A percentile compares a stretch with the other conserved stretches of the same genome.
Evolutionary conservation across 2,329 filamentous ascomycete genomes (phyloP).

Genomic region (Lachnellula hyalina): DNA sequence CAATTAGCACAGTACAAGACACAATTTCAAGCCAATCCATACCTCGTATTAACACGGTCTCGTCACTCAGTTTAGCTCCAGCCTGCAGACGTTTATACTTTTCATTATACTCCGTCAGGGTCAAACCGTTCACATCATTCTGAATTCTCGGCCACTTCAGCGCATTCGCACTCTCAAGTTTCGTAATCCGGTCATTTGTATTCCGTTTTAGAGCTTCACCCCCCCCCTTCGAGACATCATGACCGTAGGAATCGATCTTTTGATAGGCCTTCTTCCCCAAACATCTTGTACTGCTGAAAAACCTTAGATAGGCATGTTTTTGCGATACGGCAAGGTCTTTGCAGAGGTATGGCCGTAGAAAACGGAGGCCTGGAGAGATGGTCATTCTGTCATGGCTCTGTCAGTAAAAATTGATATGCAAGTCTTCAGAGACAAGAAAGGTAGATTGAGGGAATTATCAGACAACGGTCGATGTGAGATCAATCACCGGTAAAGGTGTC

Average conservation of each 20-base stretch:
- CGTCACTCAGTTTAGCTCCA: slow-evolving; percentile 20
- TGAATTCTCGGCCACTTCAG: slow-evolving; percentile 52
- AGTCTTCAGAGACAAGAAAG: background rate
- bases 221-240: background rate
- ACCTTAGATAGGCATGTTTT: slow-evolving; percentile 41
- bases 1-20: slow-evolving; percentile 15
- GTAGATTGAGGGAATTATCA: slow-evolving; percentile 30
- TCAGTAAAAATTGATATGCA: slow-evolving; percentile 4
- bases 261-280: background rate
- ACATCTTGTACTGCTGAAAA: slow-evolving; percentile 36
- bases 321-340: slow-evolving; percentile 34
- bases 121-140: slow-evolving; percentile 32
- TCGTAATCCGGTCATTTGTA: slow-evolving; percentile 45
- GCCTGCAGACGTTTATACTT: slow-evolving; percentile 34
- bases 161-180: slow-evolving; percentile 44
- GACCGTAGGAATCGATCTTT: background rate
- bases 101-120: slow-evolving; percentile 21
- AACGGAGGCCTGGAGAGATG: slow-evolving; percentile 39
- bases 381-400: slow-evolving; percentile 38
- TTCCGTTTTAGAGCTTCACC: background rate
- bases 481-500: slow-evolving; percentile 45
- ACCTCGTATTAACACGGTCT: slow-evolving; percentile 25
- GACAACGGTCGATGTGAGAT: slow-evolving; percentile 47
- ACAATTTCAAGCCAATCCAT: slow-evolving; percentile 13
- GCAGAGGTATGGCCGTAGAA: slow-evolving; percentile 52